These are phyloP conservation scores for Candida caryicola DNA, from an alignment of 805 yeast genomes.

Conservation along the genomic window DNA sequence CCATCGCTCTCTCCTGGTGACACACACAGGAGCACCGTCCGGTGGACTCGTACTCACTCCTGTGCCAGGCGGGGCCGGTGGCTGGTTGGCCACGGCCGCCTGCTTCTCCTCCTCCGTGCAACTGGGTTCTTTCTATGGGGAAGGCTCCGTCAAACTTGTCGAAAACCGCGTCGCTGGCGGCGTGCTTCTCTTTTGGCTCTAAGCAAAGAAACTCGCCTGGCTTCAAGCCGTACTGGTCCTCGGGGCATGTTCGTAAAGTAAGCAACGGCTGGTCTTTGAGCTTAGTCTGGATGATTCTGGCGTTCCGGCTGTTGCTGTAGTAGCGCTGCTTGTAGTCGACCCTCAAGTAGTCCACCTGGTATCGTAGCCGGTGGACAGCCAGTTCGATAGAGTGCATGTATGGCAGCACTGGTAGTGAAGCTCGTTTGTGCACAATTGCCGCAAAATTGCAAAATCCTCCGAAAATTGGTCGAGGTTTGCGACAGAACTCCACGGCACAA, in stretches of 20 bases:
- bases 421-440: neutral
- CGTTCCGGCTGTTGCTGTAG: constrained; percentile 37
- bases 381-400: neutral
- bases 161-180: too few species aligned
- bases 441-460: too few species aligned
- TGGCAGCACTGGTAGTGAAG: neutral
- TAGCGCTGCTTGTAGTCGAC: constrained; percentile 36
- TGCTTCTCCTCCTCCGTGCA: too few species aligned
- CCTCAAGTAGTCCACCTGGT: constrained; percentile 29
- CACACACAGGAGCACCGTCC: too few species aligned
- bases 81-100: too few species aligned
- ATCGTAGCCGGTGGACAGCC: constrained; percentile 24
- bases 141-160: too few species aligned
- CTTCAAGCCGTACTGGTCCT: constrained; percentile 27
- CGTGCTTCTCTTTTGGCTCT: too few species aligned
- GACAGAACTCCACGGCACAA: neutral
- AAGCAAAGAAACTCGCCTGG: constrained; percentile 33
- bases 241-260: constrained; percentile 38
- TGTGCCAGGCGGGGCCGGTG: too few species aligned
- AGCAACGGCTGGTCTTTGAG: constrained; percentile 31
- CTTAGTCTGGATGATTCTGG: constrained; percentile 36
- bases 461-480: neutral
- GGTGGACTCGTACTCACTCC: too few species aligned
- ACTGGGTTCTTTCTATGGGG: too few species aligned
- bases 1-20: too few species aligned